Evolutionary conservation across 345 rosid species (phyloP).

Genomic region (Sapria himalayana): DNA sequence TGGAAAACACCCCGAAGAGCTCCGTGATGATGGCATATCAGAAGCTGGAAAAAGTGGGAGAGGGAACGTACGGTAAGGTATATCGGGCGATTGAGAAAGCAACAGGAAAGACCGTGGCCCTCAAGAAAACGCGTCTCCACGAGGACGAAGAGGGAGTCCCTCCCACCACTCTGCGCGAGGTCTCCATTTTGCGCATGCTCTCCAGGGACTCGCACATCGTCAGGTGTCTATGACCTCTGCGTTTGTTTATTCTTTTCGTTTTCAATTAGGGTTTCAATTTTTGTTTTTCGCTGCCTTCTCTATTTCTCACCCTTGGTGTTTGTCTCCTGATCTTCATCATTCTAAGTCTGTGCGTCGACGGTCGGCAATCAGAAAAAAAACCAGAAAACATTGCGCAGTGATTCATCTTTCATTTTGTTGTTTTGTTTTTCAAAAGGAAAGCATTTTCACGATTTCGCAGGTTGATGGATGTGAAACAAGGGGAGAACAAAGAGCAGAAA

Average conservation of each 20-base stretch:
- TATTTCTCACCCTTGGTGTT: background rate
- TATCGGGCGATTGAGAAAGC: constrained; percentile 92
- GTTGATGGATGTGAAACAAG: constrained; percentile 84
- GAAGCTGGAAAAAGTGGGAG: constrained; percentile 97
- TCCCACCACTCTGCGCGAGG: constrained; percentile 93
- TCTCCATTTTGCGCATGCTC: constrained; percentile 95
- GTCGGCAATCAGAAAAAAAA: no score
- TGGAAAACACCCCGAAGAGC: no score
- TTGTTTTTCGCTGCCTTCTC: background rate
- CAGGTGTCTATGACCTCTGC: constrained; percentile 14
- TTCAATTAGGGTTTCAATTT: background rate
- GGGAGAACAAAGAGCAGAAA: constrained; percentile 69
- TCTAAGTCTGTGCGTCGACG: background rate
- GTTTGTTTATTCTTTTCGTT: background rate
- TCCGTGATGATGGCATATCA: constrained; percentile 86
- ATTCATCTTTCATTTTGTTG: no score
- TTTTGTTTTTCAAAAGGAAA: background rate
- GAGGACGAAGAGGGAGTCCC: constrained; percentile 99
- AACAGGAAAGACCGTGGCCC: constrained; percentile 77
- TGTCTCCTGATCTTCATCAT: background rate
- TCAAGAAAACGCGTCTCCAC: constrained; percentile 93
- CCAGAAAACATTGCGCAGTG: no score
- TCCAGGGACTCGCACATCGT: constrained; percentile 87
- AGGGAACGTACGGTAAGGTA: constrained; percentile 92
- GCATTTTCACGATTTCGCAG: constrained; percentile 10